phyloP scores from a whole-genome alignment of 495 filamentous ascomycete species.

The Tuber aestivum region DNA sequence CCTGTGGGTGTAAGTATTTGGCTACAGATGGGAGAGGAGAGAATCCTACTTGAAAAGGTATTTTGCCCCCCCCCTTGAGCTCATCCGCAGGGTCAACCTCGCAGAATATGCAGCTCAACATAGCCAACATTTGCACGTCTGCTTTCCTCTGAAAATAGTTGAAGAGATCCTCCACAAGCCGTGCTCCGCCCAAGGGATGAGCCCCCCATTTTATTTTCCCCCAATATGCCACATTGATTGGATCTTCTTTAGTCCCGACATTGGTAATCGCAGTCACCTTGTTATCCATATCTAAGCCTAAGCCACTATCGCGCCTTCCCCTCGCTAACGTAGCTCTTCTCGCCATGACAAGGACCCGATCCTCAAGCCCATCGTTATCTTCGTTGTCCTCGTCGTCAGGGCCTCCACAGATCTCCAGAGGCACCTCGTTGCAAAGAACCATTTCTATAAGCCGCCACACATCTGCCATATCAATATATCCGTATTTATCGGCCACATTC shows the following conservation, averaged over 20 bases:
- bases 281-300: conserved; percentile 46
- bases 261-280: conserved; percentile 10
- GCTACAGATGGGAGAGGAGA: conserved; percentile 42
- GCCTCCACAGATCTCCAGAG: conserved; percentile 57
- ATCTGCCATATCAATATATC: conserved; percentile 66
- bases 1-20: conserved; percentile 49
- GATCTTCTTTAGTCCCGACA: not conserved
- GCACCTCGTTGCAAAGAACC: conserved; percentile 68
- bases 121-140: conserved; percentile 89
- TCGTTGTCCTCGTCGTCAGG: conserved; percentile 14
- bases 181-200: conserved; percentile 68
- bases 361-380: conserved; percentile 39
- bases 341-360: conserved; percentile 59
- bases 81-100: conserved; percentile 53
- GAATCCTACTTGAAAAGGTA: conserved; percentile 22
- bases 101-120: conserved; percentile 83
- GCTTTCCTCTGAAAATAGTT: conserved; percentile 70
- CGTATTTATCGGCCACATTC: conserved; percentile 64
- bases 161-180: conserved; percentile 65
- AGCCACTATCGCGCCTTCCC: conserved; percentile 47
- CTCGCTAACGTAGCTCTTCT: conserved; percentile 46
- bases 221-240: conserved; percentile 41
- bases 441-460: conserved; percentile 77
- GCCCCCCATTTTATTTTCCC: conserved; percentile 77
- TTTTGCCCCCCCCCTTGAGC: conserved; percentile 39